Evolutionary conservation across 345 rosid species (phyloP), one percentile per base, ranked within the genome.

Genomic region (Citrus mangshanensis): DNA sequence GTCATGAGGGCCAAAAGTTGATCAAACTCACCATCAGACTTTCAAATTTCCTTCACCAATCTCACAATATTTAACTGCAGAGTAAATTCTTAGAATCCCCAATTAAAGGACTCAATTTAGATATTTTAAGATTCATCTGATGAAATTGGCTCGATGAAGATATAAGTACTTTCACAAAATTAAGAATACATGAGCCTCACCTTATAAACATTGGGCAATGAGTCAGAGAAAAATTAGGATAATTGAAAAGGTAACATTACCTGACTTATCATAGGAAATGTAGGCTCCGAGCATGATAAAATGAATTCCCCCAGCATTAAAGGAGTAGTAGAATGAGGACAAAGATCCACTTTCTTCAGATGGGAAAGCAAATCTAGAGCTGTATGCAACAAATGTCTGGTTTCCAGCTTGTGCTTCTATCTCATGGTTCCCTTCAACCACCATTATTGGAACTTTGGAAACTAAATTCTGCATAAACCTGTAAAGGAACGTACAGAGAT

Each of bases 241-340:
- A 55, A 55, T 18, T 28, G 7, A 71, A 27, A 27, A 16, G 19
- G 66, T 74, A n/a, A 42, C 49, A 9, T 65, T 25, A 92, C 97
- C 84, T 81, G 96, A 87, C 81, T 86, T 87, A 28, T 91, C 74
- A 78, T 86, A 95, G 37, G 87, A 76, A 66, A 87, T 86, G 82
- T 94, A 95, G 70, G 93, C 93, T 56, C 97, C 93, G 1, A 94
- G 93, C 98, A 96, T 93, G 55, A 94, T 54, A 77, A 96, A 92
- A 73, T 96, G 99, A 73, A 96, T 89, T 71, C 98, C 99, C 0
- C 98, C 98, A 25, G 99, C 94, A 78, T 95, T 85, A 77, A 93
- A 92, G 46, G 98, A 96, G 75, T 92, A 92, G 71, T 81, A 86
- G 73, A 86, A 79, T 9, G 86, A 40, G 40, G 89, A 83, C 30